Conservation (phyloP, 2,329 filamentous ascomycete species). For the Didymella segeticola region DNA sequence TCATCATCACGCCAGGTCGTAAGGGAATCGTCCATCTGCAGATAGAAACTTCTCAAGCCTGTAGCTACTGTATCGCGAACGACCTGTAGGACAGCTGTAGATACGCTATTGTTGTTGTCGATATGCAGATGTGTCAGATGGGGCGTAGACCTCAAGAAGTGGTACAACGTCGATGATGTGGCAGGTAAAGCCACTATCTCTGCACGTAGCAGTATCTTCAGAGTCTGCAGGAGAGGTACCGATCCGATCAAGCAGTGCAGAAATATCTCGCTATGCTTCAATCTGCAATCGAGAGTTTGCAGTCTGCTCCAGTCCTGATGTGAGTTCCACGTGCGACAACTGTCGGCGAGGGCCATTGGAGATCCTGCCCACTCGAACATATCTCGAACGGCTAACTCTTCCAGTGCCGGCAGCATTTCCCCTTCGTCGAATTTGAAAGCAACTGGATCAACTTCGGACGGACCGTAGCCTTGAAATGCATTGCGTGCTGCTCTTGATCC, state of each 20-base stretch:
- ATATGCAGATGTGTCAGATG: background rate
- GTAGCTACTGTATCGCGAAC: background rate
- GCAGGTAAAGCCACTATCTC: background rate
- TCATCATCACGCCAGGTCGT: background rate
- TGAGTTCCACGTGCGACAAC: background rate
- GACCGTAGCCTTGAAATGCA: background rate
- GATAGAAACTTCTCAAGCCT: background rate
- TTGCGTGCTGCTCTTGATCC: background rate
- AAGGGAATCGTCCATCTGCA: background rate
- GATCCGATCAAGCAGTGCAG: background rate
- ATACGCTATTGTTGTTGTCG: background rate
- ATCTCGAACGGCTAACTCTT: background rate
- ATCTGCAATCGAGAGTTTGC: background rate
- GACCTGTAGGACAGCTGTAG: background rate
- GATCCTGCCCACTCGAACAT: background rate
- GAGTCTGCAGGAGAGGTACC: background rate
- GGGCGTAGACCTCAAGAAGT: background rate
- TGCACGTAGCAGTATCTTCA: background rate
- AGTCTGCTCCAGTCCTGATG: background rate
- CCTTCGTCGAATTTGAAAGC: background rate
- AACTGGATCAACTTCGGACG: background rate
- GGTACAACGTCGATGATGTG: too few relatives aligned
- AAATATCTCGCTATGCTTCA: background rate
- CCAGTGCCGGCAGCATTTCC: background rate
- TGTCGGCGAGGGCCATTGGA: background rate